These are phyloP conservation scores for Aspergillus luchuensis DNA, from an alignment of 2,329 filamentous ascomycete species.

Conservation along the genomic window DNA sequence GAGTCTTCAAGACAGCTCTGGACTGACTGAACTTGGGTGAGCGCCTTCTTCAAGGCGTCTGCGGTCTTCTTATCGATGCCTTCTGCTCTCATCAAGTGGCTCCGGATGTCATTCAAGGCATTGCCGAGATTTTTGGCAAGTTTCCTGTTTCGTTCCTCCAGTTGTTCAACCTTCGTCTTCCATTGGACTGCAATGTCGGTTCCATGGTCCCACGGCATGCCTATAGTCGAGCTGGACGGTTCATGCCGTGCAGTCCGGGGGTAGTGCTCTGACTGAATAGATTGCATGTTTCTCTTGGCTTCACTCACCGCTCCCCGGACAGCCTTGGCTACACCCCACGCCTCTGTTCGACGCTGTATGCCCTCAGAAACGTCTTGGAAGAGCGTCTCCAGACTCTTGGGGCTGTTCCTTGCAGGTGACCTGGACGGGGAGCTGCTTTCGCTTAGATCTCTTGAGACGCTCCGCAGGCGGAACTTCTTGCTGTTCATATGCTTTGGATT, in stretches of 20 bases:
- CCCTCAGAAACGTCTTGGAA: slow-evolving; percentile 53
- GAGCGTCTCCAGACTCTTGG: slow-evolving; percentile 47
- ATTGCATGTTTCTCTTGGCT: slow-evolving; percentile 50
- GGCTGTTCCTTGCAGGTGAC: slow-evolving; percentile 42
- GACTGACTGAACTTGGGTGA: slow-evolving; percentile 47
- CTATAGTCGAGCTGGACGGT: slow-evolving; percentile 17
- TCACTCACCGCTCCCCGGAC: slow-evolving; percentile 52
- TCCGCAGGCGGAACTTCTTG: slow-evolving; percentile 29
- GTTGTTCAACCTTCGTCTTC: slow-evolving; percentile 34
- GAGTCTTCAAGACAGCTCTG: slow-evolving; percentile 47
- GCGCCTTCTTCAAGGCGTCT: slow-evolving; percentile 39
- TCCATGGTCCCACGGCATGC: slow-evolving; percentile 14
- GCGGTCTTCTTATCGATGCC: slow-evolving; percentile 26
- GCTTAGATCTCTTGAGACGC: slow-evolving; percentile 33
- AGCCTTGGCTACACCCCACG: slow-evolving; percentile 53
- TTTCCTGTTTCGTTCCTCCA: slow-evolving; percentile 44
- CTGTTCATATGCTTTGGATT: slow-evolving; percentile 20
- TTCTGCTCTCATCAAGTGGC: slow-evolving; percentile 34
- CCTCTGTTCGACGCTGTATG: slow-evolving; percentile 51
- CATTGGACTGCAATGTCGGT: slow-evolving; percentile 28
- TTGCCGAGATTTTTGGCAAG: slow-evolving; percentile 46
- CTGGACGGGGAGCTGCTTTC: slow-evolving; percentile 36
- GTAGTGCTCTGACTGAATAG: slow-evolving; percentile 43
- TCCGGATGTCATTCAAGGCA: slow-evolving; percentile 44
- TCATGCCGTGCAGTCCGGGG: slow-evolving; percentile 29